Evolutionary conservation across 2,329 filamentous ascomycete species (phyloP), one percentile per base, ranked within the genome.

Genomic region (Zymoseptoria ardabiliae): DNA sequence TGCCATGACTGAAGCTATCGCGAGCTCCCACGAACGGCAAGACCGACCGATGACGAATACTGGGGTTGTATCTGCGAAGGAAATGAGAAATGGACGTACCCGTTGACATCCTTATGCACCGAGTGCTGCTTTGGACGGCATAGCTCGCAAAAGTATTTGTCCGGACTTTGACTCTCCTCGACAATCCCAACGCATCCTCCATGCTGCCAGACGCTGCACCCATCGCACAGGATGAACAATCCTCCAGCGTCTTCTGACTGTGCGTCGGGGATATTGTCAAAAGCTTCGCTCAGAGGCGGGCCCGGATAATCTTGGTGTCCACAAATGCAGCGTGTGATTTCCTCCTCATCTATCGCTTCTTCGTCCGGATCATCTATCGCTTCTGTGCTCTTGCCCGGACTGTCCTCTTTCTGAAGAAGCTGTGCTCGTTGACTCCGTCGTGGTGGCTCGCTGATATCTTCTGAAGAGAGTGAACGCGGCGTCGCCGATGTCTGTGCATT

Each of bases 161-260:
- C 93, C 9, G 94, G 94, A 65, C 90, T 93, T 73, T 89, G 87
- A 67, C 90, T 88, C 75, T 96, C 93, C 67, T 94, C 94, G 78
- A 96, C 91, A 70, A 99, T 96, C 61, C 94, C 93, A 61, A 99
- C 93, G 72, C 94, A 99, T 61, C 92, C 93, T 69, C 94, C 94
- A 73, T 99, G 94, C 74, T 99, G 94, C 94, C 93, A 99, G 64
- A 97, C 94, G 73, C 96, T 95, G 80, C 94, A 99, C 65, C 90
- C 82, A 76, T 97, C 94, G 82, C 94, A 99, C 79, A 97, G 93
- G 66, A 99, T 92, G 76, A 97, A 99, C 76, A 97, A 88, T 56
- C 92, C 93, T 51, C 93, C 94, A 66, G 93, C 82, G 65, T 97
- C 93, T 70, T 96, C 91, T 30, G 86, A 85, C 63, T 90, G 80